Evolutionary conservation across 768 basidiomycete species (phyloP).

Genomic region (Kwoniella pini): DNA sequence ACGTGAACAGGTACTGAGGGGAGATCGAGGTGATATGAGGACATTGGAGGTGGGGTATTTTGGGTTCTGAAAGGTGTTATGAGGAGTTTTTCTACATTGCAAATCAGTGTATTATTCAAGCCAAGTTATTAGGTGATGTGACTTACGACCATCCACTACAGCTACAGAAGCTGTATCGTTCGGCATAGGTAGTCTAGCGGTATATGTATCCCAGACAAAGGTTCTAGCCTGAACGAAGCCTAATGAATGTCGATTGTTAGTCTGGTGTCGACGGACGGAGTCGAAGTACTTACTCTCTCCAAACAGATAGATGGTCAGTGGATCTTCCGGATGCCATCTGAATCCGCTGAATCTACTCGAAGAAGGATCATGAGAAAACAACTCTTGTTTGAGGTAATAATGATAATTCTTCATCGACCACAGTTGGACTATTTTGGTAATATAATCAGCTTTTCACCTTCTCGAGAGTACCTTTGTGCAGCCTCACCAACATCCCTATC

Average conservation of each 20-base stretch:
- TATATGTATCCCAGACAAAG: slow-evolving; percentile 77
- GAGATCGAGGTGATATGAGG: slow-evolving; percentile 61
- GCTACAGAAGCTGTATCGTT: slow-evolving; percentile 80
- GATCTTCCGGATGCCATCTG: slow-evolving; percentile 82
- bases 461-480: too few relatives aligned
- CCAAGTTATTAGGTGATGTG: too few relatives aligned
- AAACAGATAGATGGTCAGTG: slow-evolving; percentile 66
- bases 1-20: slow-evolving; percentile 64
- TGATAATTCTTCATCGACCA: slow-evolving; percentile 96
- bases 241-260: slow-evolving; percentile 52
- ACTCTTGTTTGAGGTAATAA: slow-evolving; percentile 95
- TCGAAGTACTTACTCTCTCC: slow-evolving; percentile 62
- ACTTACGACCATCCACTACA: slow-evolving; percentile 83
- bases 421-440: slow-evolving; percentile 69
- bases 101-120: not conserved
- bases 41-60: slow-evolving; percentile 99
- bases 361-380: slow-evolving; percentile 52
- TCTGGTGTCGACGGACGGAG: not conserved
- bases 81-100: slow-evolving; percentile 65
- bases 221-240: slow-evolving; percentile 60
- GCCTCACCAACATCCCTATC: slow-evolving; percentile 71
- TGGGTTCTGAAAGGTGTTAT: slow-evolving; percentile 91
- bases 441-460: too few relatives aligned
- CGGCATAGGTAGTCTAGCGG: slow-evolving; percentile 64
- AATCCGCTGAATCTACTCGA: slow-evolving; percentile 67